A percentile compares a stretch with the other conserved stretches of the same genome.
Conservation (phyloP, 306 rosid genomes). For the Morella rubra region DNA sequence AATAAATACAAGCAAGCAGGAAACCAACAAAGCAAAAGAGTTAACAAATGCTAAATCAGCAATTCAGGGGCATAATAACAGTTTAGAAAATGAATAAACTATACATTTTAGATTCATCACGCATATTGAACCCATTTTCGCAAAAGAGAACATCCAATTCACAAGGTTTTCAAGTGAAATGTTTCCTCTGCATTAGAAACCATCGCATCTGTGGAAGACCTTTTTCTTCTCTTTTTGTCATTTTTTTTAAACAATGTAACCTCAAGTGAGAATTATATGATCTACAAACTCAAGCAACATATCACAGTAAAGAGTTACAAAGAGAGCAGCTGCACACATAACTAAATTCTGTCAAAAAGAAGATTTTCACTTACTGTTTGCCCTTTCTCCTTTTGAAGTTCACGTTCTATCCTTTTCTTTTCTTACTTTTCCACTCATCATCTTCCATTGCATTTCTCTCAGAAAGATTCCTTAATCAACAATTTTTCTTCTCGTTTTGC, state of each 20-base stretch:
- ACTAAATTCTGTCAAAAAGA: slow-evolving; percentile 2
- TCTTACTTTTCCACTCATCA: slow-evolving; percentile 66
- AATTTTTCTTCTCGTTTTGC: slow-evolving; percentile 65
- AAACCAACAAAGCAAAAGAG: neutral
- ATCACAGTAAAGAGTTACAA: neutral
- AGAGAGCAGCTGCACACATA: slow-evolving; percentile 13
- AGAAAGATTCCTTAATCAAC: slow-evolving; percentile 62
- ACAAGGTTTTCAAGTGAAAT: neutral
- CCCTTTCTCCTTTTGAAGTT: slow-evolving; percentile 48
- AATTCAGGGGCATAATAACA: neutral
- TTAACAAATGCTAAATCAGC: slow-evolving; percentile 15
- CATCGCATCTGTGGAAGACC: neutral
- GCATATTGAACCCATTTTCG: neutral
- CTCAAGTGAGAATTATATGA: neutral
- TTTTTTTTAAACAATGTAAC: neutral
- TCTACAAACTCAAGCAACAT: neutral
- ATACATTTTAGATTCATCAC: neutral
- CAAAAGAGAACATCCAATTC: neutral
- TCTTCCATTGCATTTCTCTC: too few relatives aligned
- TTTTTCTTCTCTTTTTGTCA: neutral
- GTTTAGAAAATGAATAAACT: neutral
- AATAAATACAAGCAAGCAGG: neutral
- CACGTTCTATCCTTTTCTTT: slow-evolving; percentile 50
- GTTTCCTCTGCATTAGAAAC: neutral
- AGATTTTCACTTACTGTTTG: slow-evolving; percentile 50